Evolutionary conservation across 257 asterid species (phyloP), one percentile per base, ranked within the genome.

Genomic region (Solanum rostratum): DNA sequence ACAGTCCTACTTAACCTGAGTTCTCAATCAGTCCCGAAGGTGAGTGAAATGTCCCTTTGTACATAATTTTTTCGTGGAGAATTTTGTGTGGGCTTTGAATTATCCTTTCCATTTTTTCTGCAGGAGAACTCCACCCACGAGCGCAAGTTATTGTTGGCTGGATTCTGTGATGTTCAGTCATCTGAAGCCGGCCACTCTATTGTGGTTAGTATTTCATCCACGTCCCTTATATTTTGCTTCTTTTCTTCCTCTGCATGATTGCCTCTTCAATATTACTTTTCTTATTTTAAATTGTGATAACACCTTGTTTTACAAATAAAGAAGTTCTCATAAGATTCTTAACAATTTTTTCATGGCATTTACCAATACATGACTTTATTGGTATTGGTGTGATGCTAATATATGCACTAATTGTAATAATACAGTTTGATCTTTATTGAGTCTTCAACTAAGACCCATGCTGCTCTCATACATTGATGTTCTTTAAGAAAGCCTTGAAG

Each of bases 81-180:
- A 76, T 24, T n/a, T 14, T 76, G 81, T 49, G 33, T 24, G 43
- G 41, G 3, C 59, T 76, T 15, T 76, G 60, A 76, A 49, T 30
- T 46, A 60, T 46, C 60, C 62, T 33, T 87, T 88, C 84, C 18
- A 24, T 74, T 70, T 80, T 79, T 46, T 43, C 45, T 88, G 92
- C 94, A 93, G 98, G 37, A 68, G 22, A 91, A 87, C 68, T 86
- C 96, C 69, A 87, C 93, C 71, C 93, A 91, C 53, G 95, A 94
- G 87, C 97, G 94, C 70, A 91, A 90, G 91, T 88, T 95, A 80
- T 82, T 97, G 57, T 88, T 97, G 84, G 93, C 96, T 79, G 97
- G 99, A 60, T 95, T 95, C 86, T 74, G 92, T 90, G 98, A 95
- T 85, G 87, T 94, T 37, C 84, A 88, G 84, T 69, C 93, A 86